phyloP scores from a whole-genome alignment of 2,329 filamentous ascomycete species.

The Arthroderma sp. region DNA sequence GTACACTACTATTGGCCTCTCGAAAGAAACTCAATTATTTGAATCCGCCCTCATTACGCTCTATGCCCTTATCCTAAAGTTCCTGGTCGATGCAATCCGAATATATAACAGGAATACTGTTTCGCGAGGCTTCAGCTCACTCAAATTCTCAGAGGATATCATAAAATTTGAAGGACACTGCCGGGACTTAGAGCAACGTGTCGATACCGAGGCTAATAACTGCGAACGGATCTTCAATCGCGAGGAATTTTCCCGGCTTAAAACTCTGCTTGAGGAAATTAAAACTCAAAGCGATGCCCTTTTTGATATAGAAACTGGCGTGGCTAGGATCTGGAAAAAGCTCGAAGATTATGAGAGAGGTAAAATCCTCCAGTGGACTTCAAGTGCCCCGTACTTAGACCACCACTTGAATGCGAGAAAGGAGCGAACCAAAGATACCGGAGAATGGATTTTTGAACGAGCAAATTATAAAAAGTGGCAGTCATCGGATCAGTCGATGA shows the following conservation, averaged over 20 bases:
- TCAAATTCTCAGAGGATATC: slow-evolving; percentile 4
- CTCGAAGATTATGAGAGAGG: slow-evolving; percentile 6
- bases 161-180: slow-evolving; percentile 6
- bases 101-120: neutral
- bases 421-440: slow-evolving; percentile 10
- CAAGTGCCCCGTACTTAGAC: slow-evolving; percentile 10
- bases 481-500: slow-evolving; percentile 9
- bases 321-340: slow-evolving; percentile 1
- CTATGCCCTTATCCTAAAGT: slow-evolving; percentile 11
- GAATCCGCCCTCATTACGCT: slow-evolving; percentile 8
- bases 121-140: neutral
- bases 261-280: neutral
- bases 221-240: slow-evolving; percentile 2
- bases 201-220: slow-evolving; percentile 6
- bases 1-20: neutral
- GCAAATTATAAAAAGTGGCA: slow-evolving; percentile 11
- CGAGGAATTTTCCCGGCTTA: neutral
- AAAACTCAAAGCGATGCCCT: neutral
- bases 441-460: slow-evolving; percentile 13
- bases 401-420: slow-evolving; percentile 10
- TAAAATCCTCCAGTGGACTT: slow-evolving; percentile 16
- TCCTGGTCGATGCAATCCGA: slow-evolving; percentile 6
- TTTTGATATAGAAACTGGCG: neutral
- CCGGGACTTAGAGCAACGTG: slow-evolving; percentile 7
- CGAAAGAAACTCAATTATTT: neutral